Base-by-base conservation (phyloP, 192 early-diverging fungal genomes). In the Rhizophagus prolifer region DNA sequence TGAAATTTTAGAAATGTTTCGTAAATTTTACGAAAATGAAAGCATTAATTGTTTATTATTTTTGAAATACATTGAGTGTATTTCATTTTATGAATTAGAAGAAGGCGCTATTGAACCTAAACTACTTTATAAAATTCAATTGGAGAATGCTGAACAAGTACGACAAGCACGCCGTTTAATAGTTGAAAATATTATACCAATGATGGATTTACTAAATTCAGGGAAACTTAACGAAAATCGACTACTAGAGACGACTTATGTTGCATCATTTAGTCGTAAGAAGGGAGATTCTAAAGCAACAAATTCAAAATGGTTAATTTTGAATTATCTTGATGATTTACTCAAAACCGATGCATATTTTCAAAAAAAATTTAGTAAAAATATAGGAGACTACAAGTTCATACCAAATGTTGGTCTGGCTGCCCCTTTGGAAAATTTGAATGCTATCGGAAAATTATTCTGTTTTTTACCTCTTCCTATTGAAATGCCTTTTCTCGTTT, bases 391-490 rank as follows among this genome's bases (percentile, higher is more conserved):
- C 0, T 44, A 44, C 12, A 44, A 44, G 10, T 44, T 83, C 13
- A 78, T 84, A 9, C 83, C 83, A 9, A 82, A 78, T 81, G 83
- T 82, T 6, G 83, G 81, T 4, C 26, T 84, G 4, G 82, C 83
- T 7, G 79, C 76, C 0, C 76, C 70, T 9, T 19, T 75, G 25
- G 63, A 80, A 1, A 50, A 67, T 4, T 7, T 19, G 2, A 23
- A 58, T 10, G 59, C 25, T 59, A 58, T 70, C 10, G 82, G 73
- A 5, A n/a, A 71, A 0, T 54, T 84, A 36, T 84, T 82, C 36
- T 84, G 83, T 19, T 84, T 84, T 54, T 46, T 84, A 6, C 83
- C 83, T 23, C 81, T 84, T 38, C 71, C 77, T 5, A 78, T 80
- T n/a, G 36, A 64, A n/a, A 58, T 79, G 0, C 81, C 81, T 1